Base-by-base conservation (phyloP, 2,329 filamentous ascomycete genomes). In the Emmonsia crescens region DNA sequence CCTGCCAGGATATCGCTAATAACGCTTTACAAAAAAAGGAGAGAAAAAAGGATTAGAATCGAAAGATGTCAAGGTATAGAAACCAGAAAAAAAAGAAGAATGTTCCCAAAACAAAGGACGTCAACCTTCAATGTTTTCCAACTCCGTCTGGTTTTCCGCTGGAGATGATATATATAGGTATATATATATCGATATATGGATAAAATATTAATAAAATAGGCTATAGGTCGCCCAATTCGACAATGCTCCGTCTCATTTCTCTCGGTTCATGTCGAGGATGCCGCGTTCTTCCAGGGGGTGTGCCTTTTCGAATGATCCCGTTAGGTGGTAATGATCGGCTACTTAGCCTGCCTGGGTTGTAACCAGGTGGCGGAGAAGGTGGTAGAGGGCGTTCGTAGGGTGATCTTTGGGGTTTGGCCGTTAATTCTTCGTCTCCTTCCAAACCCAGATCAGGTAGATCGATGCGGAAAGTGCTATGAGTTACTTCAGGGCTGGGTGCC, bases 401-500 rank as follows among this genome's bases (percentile, higher is more conserved):
- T 12, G 62, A 57, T 21, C 61, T 60, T 44, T 62, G 61, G 19
- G 57, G 63, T 59, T 56, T 67, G 64, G 62, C 66, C 64, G 31
- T 63, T 62, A 67, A 66, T 51, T 68, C 67, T n/a, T 66, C 66
- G 31, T 66, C 65, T 8, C 62, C 65, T 1, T 64, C 63, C 42
- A 65, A 63, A 16, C 67, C 57, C 4, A 57, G 61, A n/a, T 68
- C 68, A 1, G 70, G 70, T 2, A 68, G 61, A 40, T 70, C 67
- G 51, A 72, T 68, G 29, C 64, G 61, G 57, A 70, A 72, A n/a
- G 69, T 72, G 55, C 66, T 69, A 55, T 69, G 68, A 9, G 64
- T 59, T 4, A 66, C 61, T n/a, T 71, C 68, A 2, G 68, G 66
- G 8, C 65, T 68, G 8, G 69, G 67, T 5, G 71, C 70, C 19